Conservation (phyloP, 2,329 filamentous ascomycete species). For the Biscogniauxia mediterranea region DNA sequence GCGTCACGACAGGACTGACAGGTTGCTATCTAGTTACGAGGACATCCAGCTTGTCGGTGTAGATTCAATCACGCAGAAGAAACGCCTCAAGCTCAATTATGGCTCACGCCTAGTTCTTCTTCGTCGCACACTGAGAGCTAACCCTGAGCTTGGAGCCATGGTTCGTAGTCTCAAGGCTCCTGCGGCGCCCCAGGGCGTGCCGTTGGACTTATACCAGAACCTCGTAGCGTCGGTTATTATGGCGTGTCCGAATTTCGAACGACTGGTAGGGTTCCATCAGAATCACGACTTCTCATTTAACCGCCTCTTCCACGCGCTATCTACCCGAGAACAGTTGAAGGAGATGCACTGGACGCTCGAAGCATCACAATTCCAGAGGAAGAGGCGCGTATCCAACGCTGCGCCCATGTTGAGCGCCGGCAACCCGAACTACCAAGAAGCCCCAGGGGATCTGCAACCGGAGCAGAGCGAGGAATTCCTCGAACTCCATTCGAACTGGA, state of each 20-base stretch:
- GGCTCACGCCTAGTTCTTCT: conserved; percentile 56
- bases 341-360: conserved; percentile 61
- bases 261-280: conserved; percentile 52
- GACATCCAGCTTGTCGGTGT: conserved; percentile 57
- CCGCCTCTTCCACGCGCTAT: conserved; percentile 57
- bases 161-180: conserved; percentile 60
- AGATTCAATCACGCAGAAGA: conserved; percentile 56
- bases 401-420: conserved; percentile 22
- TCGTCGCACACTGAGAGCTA: conserved; percentile 54
- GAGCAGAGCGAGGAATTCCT: conserved; percentile 46
- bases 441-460: conserved; percentile 40
- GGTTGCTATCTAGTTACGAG: conserved; percentile 45
- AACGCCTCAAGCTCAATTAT: conserved; percentile 53
- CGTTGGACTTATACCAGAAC: conserved; percentile 53
- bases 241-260: conserved; percentile 64
- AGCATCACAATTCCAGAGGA: conserved; percentile 35
- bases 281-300: conserved; percentile 56
- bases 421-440: conserved; percentile 26
- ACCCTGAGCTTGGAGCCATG: conserved; percentile 50
- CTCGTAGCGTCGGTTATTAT: conserved; percentile 60
- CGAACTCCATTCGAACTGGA: conserved; percentile 54
- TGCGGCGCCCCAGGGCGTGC: conserved; percentile 40
- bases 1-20: conserved; percentile 2
- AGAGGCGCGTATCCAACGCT: conserved; percentile 32
- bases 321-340: conserved; percentile 53